phyloP scores from a whole-genome alignment of 2,329 filamentous ascomycete genomes.

The Cordyceps sp. region DNA sequence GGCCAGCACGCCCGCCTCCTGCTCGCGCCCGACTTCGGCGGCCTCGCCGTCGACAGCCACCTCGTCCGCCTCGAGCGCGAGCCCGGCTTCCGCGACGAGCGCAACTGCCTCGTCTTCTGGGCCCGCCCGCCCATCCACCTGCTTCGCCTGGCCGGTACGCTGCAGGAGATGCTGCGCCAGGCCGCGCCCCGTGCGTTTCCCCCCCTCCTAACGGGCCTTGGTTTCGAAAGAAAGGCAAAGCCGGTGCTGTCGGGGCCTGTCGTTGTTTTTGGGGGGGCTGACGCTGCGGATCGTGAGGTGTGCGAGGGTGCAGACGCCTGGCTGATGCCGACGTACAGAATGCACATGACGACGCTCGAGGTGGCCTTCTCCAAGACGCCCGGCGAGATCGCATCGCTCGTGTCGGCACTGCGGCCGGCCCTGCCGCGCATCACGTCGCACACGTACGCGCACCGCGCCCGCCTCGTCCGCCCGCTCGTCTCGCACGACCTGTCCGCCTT shows the following conservation, averaged over 20 bases:
- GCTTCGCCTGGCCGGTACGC: constrained; percentile 43
- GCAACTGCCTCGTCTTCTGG: constrained; percentile 81
- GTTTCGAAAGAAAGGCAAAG: not conserved
- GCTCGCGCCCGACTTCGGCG: constrained; percentile 47
- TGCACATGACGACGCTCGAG: constrained; percentile 79
- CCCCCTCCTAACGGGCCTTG: not conserved
- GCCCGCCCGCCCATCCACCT: constrained; percentile 63
- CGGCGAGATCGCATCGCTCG: constrained; percentile 47
- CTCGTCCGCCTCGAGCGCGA: constrained; percentile 54
- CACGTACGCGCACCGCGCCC: constrained; percentile 48
- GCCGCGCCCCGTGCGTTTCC: constrained; percentile 50
- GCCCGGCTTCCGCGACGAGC: constrained; percentile 54
- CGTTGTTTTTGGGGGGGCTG: too few relatives aligned
- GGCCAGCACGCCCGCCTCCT: constrained; percentile 60
- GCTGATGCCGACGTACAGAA: constrained; percentile 63
- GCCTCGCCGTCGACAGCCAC: constrained; percentile 61
- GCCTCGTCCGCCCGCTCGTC: constrained; percentile 67
- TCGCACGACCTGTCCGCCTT: constrained; percentile 76
- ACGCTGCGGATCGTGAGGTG: too few relatives aligned
- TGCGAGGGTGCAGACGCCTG: constrained; percentile 45
- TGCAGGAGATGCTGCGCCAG: constrained; percentile 50
- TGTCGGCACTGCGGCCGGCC: constrained; percentile 36
- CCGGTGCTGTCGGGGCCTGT: not conserved
- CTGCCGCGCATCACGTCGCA: constrained; percentile 48
- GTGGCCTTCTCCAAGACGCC: constrained; percentile 64